Evolutionary conservation across 371 early-diverging fungal species (phyloP), one percentile per base, ranked within the genome.

Genomic region (Syncephalastrum contaminatum): DNA sequence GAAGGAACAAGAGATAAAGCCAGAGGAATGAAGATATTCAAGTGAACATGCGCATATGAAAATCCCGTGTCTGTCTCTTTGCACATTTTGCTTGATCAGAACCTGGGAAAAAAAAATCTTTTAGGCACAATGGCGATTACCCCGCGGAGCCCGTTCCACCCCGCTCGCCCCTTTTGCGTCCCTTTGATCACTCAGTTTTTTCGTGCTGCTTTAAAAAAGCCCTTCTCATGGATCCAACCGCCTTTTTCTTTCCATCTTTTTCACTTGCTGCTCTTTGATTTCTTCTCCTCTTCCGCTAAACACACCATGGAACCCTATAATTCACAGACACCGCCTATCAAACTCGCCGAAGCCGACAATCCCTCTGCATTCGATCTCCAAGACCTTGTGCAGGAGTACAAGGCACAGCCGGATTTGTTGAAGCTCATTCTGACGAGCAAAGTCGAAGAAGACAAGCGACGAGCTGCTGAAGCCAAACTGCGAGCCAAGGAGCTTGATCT

Each of bases 371-470:
- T 60, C 59, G 84, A 84, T 59, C 65, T 85, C 46, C 83, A 83
- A 54, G 76, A 83, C 13, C 66, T 86, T 24, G 65, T 86, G 19
- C 71, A 81, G 6, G 81, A 81, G 42, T 86, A 80, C 47, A 58
- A 72, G 51, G 63, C 75, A 36, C 80, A 83, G 53, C 86, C 86
- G n/a, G 86, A 86, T 36, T 69, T 86, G 4, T 58, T 86, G 7
- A 84, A 83, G 54, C 53, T 86, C 44, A 86, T 86, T 40, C 60
- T 86, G 48, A 69, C 77, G 16, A 80, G 82, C 53, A 86, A 84
- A 66, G 83, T 83, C 0, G 84, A 86, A 55, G 84, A 86, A 63
- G 86, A 86, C 45, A 80, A 83, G 56, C 81, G 86, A 42, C 72
- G 75, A 67, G 76, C 84, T 0, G 84, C 83, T 57, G 86, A 83